Conservation (phyloP, 768 basidiomycete genomes). For the Rhodotorula sphaerocarpa region DNA sequence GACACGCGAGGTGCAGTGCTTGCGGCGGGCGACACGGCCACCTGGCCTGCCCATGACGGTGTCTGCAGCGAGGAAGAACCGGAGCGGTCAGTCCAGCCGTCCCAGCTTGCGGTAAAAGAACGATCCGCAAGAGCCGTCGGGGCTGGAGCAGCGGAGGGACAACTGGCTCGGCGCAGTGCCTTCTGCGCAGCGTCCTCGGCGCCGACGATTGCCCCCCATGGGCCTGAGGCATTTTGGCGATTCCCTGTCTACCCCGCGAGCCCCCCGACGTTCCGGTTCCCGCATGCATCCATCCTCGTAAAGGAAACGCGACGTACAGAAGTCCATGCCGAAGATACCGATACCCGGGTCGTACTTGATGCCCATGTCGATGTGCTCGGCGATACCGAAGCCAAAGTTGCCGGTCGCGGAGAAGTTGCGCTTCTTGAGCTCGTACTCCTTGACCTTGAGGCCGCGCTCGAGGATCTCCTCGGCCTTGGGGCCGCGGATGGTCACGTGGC, state of each 20-base stretch:
- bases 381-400: constrained; percentile 90
- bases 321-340: constrained; percentile 99
- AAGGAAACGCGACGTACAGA: constrained; percentile 52
- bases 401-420: constrained; percentile 97
- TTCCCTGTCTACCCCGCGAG: too few relatives aligned
- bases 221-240: too few relatives aligned
- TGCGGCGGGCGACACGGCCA: constrained; percentile 79
- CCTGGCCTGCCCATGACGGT: constrained; percentile 92
- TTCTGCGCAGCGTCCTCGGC: too few relatives aligned
- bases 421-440: constrained; percentile 97
- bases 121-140: too few relatives aligned
- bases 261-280: too few relatives aligned
- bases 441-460: constrained; percentile 97
- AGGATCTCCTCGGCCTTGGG: constrained; percentile 99
- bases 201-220: too few relatives aligned
- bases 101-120: too few relatives aligned
- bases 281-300: too few relatives aligned
- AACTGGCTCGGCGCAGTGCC: too few relatives aligned
- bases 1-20: constrained; percentile 74
- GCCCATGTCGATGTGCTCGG: constrained; percentile 94
- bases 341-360: constrained; percentile 97
- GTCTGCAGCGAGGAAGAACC: constrained; percentile 1
- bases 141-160: too few relatives aligned
- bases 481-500: constrained; percentile 79
- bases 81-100: neutral